phyloP scores from a whole-genome alignment of 768 basidiomycete species.

The Pholiota conissans region DNA sequence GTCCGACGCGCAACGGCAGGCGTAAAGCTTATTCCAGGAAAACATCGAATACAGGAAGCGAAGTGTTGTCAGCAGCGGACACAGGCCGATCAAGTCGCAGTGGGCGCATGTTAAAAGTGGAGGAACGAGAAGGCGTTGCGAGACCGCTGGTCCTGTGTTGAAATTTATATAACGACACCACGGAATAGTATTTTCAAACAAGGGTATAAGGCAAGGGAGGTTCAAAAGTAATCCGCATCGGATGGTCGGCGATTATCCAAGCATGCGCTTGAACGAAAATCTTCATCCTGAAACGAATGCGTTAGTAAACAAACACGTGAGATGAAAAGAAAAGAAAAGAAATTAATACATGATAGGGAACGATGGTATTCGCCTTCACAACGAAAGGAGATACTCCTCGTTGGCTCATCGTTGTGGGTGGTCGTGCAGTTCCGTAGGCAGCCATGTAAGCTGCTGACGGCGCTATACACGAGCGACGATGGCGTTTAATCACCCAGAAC shows the following conservation, averaged over 20 bases:
- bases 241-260: not conserved
- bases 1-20: not conserved
- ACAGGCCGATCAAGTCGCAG: not conserved
- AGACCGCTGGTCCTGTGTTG: not conserved
- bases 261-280: not conserved
- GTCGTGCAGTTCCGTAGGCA: conserved; percentile 10
- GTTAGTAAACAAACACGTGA: not conserved
- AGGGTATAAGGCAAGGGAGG: not conserved
- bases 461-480: conserved; percentile 13
- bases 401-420: conserved; percentile 13
- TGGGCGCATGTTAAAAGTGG: no score
- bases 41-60: no score
- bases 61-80: not conserved
- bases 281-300: not conserved
- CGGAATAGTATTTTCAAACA: not conserved
- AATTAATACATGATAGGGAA: conserved; percentile 3
- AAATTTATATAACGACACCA: not conserved
- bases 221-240: not conserved
- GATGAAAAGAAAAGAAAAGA: not conserved
- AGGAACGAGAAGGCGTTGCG: not conserved
- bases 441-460: conserved; percentile 19
- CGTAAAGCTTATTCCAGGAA: no score
- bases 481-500: conserved; percentile 14
- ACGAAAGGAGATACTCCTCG: conserved; percentile 2
- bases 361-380: not conserved